A percentile compares a stretch with the other conserved stretches of the same genome.
These are phyloP conservation scores for Purpureocillium lavendulum DNA, from an alignment of 2,329 filamentous ascomycete genomes.

Conservation along the genomic window DNA sequence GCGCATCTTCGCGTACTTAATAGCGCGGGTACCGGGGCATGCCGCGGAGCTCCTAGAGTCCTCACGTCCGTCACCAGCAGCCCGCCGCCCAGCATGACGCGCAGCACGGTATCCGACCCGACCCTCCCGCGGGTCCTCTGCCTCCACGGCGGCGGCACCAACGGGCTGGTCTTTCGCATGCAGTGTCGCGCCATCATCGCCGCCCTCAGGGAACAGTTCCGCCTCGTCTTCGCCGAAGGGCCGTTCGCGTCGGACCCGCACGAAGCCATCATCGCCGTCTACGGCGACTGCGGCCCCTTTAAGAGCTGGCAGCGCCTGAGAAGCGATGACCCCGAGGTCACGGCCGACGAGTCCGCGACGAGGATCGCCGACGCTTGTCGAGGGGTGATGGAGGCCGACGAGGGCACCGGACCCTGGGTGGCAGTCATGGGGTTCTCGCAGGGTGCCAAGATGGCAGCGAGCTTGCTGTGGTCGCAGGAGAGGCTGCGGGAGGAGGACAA, in stretches of 20 bases:
- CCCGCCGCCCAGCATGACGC: no score
- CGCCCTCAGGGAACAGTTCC: constrained; percentile 48
- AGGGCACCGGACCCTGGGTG: constrained; percentile 49
- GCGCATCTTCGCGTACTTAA: no score
- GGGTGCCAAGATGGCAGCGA: constrained; percentile 53
- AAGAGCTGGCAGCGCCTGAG: constrained; percentile 54
- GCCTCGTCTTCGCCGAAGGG: constrained; percentile 64
- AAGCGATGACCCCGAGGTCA: constrained; percentile 43
- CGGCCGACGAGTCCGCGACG: constrained; percentile 24
- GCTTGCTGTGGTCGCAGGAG: constrained; percentile 54
- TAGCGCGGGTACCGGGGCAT: no score
- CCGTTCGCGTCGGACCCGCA: constrained; percentile 57
- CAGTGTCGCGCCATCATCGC: constrained; percentile 52
- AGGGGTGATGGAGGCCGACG: constrained; percentile 43
- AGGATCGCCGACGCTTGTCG: constrained; percentile 30
- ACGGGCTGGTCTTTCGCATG: constrained; percentile 57
- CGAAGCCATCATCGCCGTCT: constrained; percentile 55
- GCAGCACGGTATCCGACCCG: no score
- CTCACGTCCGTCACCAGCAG: no score
- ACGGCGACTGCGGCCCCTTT: constrained; percentile 59
- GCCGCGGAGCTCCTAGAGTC: no score
- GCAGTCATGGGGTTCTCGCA: constrained; percentile 59
- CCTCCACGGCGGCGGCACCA: constrained; percentile 73
- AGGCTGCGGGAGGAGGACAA: constrained; percentile 17
- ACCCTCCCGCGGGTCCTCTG: constrained; percentile 62